A percentile compares a stretch with the other conserved stretches of the same genome.
These are phyloP conservation scores for Entrophospora sp. DNA, from an alignment of 192 early-diverging fungal species.

Conservation along the genomic window DNA sequence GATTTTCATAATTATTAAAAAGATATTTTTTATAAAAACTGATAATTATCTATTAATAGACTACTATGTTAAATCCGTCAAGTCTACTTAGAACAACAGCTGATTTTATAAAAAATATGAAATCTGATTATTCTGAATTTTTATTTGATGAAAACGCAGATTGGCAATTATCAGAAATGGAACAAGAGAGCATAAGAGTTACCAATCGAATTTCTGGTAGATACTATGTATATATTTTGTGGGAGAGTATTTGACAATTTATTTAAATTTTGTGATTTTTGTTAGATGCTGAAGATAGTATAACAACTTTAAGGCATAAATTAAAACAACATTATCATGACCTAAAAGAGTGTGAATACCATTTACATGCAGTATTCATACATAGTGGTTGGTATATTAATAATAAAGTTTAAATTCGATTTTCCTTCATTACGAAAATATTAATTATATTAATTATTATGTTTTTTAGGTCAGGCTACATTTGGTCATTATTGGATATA, in stretches of 20 bases:
- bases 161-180: neutral
- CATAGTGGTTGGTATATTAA: conserved; percentile 58
- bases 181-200: neutral
- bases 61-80: neutral
- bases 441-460: too few species aligned
- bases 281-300: neutral
- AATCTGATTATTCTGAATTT: neutral
- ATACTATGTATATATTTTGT: neutral
- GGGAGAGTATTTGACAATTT: too few species aligned
- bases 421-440: neutral
- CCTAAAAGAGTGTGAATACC: conserved; percentile 39
- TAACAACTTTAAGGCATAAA: neutral
- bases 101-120: neutral
- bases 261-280: neutral
- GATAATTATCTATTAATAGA: neutral
- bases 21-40: neutral
- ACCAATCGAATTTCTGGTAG: neutral
- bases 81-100: conserved; percentile 1
- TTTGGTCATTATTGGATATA: conserved; percentile 81
- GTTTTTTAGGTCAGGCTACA: conserved; percentile 37
- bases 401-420: neutral
- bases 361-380: conserved; percentile 69
- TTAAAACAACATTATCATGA: conserved; percentile 31
- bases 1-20: conserved; percentile 2
- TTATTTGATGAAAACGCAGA: neutral